These are phyloP conservation scores for Aureobasidium sp. DNA, from an alignment of 2,329 filamentous ascomycete species.

Conservation along the genomic window DNA sequence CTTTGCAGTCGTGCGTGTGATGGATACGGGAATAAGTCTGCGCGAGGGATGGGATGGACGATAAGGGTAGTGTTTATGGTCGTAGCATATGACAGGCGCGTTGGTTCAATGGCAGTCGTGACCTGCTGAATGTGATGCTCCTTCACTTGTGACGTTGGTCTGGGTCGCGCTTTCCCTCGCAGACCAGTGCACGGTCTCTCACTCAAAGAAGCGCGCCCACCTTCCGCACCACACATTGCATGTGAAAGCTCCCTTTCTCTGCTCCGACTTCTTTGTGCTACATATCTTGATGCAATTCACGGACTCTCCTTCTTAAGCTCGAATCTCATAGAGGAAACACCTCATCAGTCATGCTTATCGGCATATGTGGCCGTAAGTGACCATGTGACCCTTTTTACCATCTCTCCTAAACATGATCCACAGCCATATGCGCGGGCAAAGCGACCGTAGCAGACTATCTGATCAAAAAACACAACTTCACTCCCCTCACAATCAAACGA, in stretches of 20 bases:
- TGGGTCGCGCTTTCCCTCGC: neutral
- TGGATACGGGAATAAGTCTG: neutral
- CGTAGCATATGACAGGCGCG: neutral
- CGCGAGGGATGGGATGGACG: neutral
- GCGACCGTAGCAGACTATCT: conserved; percentile 83
- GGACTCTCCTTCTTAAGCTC: neutral
- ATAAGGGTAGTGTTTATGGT: neutral
- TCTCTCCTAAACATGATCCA: neutral
- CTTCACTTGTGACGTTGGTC: conserved; percentile 5
- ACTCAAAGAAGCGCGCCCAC: neutral
- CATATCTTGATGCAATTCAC: neutral
- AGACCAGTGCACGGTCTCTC: neutral
- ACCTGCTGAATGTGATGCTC: conserved; percentile 1
- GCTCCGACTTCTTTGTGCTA: neutral
- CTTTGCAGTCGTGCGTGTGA: neutral
- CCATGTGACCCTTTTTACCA: neutral
- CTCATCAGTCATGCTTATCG: conserved; percentile 60
- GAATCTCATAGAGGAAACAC: neutral
- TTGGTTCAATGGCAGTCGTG: neutral
- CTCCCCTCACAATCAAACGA: conserved; percentile 54
- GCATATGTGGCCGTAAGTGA: conserved; percentile 60
- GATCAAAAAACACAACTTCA: conserved; percentile 74
- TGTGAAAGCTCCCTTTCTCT: neutral
- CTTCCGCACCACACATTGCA: neutral
- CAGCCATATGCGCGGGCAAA: conserved; percentile 91